phyloP scores from a whole-genome alignment of 1,284 basidiomycete genomes.

The Vanrija sp. region DNA sequence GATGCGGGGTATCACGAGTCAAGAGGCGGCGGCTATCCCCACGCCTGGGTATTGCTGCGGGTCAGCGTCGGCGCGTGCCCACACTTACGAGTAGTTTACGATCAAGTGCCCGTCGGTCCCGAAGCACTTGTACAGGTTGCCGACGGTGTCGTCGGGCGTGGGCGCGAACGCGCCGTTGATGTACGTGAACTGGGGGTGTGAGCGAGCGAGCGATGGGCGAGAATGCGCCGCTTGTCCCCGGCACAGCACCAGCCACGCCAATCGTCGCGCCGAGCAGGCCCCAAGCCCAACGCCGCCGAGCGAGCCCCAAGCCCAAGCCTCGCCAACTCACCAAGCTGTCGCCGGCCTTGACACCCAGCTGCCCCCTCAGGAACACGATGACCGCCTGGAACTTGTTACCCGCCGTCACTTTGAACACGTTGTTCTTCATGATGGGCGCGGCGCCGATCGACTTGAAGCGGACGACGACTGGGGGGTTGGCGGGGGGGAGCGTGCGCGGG shows the following conservation, averaged over 20 bases:
- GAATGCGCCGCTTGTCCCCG: too few relatives aligned
- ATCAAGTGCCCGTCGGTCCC: conserved; percentile 89
- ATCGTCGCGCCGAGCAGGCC: too few relatives aligned
- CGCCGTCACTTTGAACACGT: conserved; percentile 95
- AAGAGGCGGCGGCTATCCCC: conserved; percentile 23
- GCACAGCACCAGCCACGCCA: too few relatives aligned
- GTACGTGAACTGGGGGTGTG: conserved; percentile 74
- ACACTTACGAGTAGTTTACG: conserved; percentile 83
- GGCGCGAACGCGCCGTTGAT: conserved; percentile 97
- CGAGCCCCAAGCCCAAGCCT: too few relatives aligned
- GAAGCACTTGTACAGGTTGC: conserved; percentile 81
- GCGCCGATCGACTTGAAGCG: conserved; percentile 98
- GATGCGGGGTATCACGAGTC: too few relatives aligned
- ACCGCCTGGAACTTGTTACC: conserved; percentile 93
- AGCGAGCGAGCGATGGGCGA: too few relatives aligned
- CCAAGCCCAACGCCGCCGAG: too few relatives aligned
- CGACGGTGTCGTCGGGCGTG: conserved; percentile 86
- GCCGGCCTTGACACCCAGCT: conserved; percentile 79
- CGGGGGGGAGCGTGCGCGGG: neutral
- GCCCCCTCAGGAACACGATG: conserved; percentile 86
- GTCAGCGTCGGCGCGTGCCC: neutral
- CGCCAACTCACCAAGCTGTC: conserved; percentile 72
- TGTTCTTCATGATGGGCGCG: conserved; percentile 97
- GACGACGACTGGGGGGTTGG: conserved; percentile 68
- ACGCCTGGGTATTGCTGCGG: conserved; percentile 39